Evolutionary conservation across 2,329 filamentous ascomycete genomes (phyloP), one percentile per base, ranked within the genome.

Genomic region (Leptographium galeiforme): DNA sequence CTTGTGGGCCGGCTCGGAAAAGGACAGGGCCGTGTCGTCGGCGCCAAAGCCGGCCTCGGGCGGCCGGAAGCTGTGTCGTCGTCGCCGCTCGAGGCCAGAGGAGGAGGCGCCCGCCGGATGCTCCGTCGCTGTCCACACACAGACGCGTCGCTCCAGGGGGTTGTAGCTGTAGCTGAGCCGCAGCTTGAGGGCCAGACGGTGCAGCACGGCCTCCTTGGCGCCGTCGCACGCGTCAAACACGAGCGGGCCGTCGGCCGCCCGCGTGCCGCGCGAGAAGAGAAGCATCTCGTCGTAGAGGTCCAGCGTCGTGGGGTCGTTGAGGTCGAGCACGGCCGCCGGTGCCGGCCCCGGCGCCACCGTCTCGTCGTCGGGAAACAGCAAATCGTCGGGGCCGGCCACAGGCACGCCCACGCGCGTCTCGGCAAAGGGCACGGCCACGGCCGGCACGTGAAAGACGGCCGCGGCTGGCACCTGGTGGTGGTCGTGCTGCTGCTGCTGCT

Each of bases 121-220:
- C 16, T 2, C 18, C 1, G 41, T 41, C 25, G 59, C 53, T 2
- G 59, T 58, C 45, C 59, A 61, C 49, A 65, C 58, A 2, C 56
- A 58, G 0, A 61, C 63, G 25, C 59, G 56, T 7, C 53, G 58
- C 45, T 56, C 59, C 2, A 56, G 55, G 1, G 61, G 59, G 30
- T 65, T 61, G 43, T 63, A 63, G 41, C 57, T 61, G 53, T 64
- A 64, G 44, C 58, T 61, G 30, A 65, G 58, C 12, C 60, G 59
- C 6, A 63, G 58, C 48, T 61, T 61, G 43, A 64, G 57, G 14
- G 63, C 60, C 30, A 65, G 53, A 6, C 53, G 56, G 52, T 63
- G 61, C 53, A 65, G 38, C 8, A 62, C 44, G 34, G 60, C 54
- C n/a, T 62, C 62, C 45, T 64, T 63, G 41, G 59, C 54, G 0